phyloP scores from a whole-genome alignment of 768 basidiomycete species.

The Mycena vitilis region DNA sequence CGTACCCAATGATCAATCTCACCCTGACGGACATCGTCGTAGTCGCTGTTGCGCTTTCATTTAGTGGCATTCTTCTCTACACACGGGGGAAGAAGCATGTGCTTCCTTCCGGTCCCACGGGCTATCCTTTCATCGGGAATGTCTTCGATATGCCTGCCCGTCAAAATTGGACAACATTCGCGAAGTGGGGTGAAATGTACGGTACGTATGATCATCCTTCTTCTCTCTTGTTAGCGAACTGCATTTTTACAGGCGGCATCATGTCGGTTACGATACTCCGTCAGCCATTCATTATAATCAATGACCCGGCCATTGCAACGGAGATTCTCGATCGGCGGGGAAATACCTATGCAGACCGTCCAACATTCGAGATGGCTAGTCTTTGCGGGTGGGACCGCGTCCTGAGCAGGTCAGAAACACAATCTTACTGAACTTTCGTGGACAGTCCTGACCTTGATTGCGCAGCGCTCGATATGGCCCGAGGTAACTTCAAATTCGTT shows the following conservation, averaged over 20 bases:
- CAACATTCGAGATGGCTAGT: conserved; percentile 49
- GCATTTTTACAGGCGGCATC: conserved; percentile 5
- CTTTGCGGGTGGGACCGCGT: conserved; percentile 20
- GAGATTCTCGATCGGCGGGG: conserved; percentile 56
- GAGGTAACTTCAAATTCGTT: too few species aligned
- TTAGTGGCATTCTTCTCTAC: neutral
- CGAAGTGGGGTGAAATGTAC: too few species aligned
- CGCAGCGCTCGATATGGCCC: conserved; percentile 19
- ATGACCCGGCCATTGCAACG: conserved; percentile 29
- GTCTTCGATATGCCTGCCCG: neutral
- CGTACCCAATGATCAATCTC: too few species aligned
- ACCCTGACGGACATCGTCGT: neutral
- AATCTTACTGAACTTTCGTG: neutral
- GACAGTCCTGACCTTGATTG: too few species aligned
- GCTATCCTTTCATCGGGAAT: neutral
- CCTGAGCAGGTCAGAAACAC: conserved; percentile 13
- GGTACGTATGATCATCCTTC: too few species aligned
- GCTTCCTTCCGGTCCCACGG: neutral
- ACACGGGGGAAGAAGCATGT: neutral
- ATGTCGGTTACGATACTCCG: conserved; percentile 30
- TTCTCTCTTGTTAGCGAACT: too few species aligned
- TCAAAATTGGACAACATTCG: too few species aligned
- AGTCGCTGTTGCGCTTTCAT: neutral
- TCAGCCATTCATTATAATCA: conserved; percentile 37
- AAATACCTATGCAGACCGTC: conserved; percentile 55